Conservation (phyloP, 1,139 yeast genomes). For the Geotrichum fermentans region DNA sequence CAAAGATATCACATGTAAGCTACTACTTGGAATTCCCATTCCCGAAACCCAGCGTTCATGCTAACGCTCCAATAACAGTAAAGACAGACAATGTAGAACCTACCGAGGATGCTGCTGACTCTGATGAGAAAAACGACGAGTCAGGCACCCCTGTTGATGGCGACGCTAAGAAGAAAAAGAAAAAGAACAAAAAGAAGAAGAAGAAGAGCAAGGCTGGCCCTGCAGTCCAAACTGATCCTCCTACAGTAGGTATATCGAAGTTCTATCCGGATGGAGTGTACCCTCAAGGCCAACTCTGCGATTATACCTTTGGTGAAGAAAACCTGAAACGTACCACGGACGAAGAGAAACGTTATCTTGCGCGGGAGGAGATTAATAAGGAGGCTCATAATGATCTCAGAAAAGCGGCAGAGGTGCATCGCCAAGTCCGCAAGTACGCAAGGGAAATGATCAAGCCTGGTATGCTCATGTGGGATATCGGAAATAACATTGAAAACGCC, state of each 20-base stretch:
- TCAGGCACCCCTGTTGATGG: neutral
- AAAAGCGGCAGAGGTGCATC: slow-evolving; percentile 91
- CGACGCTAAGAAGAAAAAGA: slow-evolving; percentile 8
- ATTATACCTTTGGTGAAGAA: slow-evolving; percentile 61
- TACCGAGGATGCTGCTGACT: slow-evolving; percentile 4
- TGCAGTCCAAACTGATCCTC: slow-evolving; percentile 16
- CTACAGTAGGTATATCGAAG: slow-evolving; percentile 15
- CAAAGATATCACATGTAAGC: too few relatives aligned
- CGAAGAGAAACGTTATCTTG: slow-evolving; percentile 78
- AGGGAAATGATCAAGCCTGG: slow-evolving; percentile 78
- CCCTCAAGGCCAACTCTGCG: slow-evolving; percentile 37
- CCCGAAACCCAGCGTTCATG: too few relatives aligned
- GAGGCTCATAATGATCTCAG: slow-evolving; percentile 79
- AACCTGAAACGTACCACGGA: slow-evolving; percentile 73
- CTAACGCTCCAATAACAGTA: too few relatives aligned
- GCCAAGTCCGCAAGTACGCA: slow-evolving; percentile 81
- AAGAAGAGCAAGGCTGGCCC: slow-evolving; percentile 14
- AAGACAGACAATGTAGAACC: too few relatives aligned
- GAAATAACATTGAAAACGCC: slow-evolving; percentile 80
- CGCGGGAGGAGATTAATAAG: slow-evolving; percentile 50
- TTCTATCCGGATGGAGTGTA: slow-evolving; percentile 14
- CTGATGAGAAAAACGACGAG: slow-evolving; percentile 1
- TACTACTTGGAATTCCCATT: too few relatives aligned
- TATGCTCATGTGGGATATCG: slow-evolving; percentile 84
- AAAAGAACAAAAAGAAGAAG: slow-evolving; percentile 17